Conservation (phyloP, 2,329 filamentous ascomycete species). For the Diaporthe ampelina region DNA sequence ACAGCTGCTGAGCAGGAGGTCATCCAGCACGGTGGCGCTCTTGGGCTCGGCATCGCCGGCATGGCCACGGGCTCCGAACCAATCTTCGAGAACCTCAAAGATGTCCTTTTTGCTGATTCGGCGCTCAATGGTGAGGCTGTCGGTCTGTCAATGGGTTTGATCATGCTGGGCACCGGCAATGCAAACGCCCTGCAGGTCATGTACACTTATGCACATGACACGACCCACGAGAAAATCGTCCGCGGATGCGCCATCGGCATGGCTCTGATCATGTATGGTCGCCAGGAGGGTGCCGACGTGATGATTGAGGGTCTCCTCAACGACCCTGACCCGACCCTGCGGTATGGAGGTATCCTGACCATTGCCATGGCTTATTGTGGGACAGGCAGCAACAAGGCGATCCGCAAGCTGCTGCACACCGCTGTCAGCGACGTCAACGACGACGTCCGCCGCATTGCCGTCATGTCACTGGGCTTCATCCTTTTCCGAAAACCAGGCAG, state of each 20-base stretch:
- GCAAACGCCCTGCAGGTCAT: slow-evolving; percentile 94
- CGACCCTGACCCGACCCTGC: slow-evolving; percentile 91
- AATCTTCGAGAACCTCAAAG: slow-evolving; percentile 92
- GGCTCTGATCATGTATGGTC: slow-evolving; percentile 98
- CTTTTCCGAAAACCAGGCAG: slow-evolving; percentile 97
- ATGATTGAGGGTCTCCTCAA: slow-evolving; percentile 93
- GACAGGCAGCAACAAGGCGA: slow-evolving; percentile 98
- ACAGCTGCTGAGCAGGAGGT: slow-evolving; percentile 86
- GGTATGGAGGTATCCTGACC: slow-evolving; percentile 99
- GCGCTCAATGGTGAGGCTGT: slow-evolving; percentile 98
- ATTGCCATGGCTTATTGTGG: slow-evolving; percentile 97
- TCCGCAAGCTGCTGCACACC: slow-evolving; percentile 93
- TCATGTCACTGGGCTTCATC: slow-evolving; percentile 98
- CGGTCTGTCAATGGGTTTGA: slow-evolving; percentile 94
- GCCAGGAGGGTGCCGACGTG: slow-evolving; percentile 94
- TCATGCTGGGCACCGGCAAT: slow-evolving; percentile 99
- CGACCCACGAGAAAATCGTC: slow-evolving; percentile 98
- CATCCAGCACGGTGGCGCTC: slow-evolving; percentile 94
- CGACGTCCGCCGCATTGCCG: slow-evolving; percentile 93
- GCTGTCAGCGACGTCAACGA: slow-evolving; percentile 99
- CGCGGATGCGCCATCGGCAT: slow-evolving; percentile 95
- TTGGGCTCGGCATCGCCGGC: slow-evolving; percentile 94
- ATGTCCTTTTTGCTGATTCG: slow-evolving; percentile 91
- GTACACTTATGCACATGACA: slow-evolving; percentile 98
- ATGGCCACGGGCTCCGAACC: slow-evolving; percentile 95